These are phyloP conservation scores for Corylus avellana DNA, from an alignment of 306 rosid species.

Conservation along the genomic window DNA sequence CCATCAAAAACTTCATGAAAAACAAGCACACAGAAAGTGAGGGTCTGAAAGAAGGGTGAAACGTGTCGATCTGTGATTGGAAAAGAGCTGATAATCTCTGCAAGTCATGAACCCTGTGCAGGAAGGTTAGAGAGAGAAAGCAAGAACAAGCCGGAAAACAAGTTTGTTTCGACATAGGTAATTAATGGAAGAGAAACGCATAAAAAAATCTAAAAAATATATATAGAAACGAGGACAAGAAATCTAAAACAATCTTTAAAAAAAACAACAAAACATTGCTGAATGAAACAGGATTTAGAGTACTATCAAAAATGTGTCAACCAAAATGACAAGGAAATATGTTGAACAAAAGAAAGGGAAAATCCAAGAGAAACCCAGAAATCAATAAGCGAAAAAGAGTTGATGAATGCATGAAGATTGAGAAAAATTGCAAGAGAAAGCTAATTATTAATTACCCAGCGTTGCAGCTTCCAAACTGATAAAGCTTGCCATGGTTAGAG, in stretches of 20 bases:
- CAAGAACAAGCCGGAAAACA: background rate
- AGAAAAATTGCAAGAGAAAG: background rate
- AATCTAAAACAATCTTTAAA: background rate
- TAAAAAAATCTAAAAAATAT: background rate
- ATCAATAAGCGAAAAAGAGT: background rate
- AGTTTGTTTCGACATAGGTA: background rate
- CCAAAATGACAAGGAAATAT: background rate
- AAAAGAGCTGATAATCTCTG: background rate
- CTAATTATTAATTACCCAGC: slow-evolving; percentile 30
- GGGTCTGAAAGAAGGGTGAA: slow-evolving; percentile 19
- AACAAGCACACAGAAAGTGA: background rate
- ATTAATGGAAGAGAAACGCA: background rate
- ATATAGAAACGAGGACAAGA: background rate
- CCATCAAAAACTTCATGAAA: slow-evolving; percentile 23
- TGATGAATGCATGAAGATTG: background rate
- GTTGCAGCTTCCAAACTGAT: slow-evolving; percentile 37
- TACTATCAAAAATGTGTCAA: background rate
- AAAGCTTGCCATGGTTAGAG: slow-evolving; percentile 60
- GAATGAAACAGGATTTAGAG: background rate
- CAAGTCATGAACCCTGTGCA: background rate
- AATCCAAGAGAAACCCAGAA: background rate
- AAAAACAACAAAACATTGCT: background rate
- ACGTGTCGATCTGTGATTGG: slow-evolving; percentile 44
- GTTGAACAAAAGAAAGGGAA: background rate
- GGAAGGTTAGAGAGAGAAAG: background rate